A percentile compares a stretch with the other conserved stretches of the same genome.
Conservation (phyloP, 768 basidiomycete genomes). For the Hygrocybe coccinea region DNA sequence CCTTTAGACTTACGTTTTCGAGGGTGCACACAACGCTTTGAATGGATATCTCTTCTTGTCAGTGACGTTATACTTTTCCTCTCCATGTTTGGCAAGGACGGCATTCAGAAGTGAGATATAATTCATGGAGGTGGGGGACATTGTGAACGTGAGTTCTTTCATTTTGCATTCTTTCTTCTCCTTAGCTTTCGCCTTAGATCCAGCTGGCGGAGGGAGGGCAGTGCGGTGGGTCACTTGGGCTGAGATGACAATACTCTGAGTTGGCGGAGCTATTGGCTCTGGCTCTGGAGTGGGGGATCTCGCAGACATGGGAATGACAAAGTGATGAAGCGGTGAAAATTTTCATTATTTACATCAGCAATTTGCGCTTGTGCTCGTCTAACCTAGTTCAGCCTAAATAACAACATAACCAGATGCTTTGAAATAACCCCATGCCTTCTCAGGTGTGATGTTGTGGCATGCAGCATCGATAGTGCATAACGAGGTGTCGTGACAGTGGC, state of each 20-base stretch:
- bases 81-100: constrained; percentile 12
- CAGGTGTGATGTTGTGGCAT: constrained; percentile 12
- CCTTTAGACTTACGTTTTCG: not conserved
- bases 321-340: not conserved
- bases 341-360: not conserved
- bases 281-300: not conserved
- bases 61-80: constrained; percentile 9
- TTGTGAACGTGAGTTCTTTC: constrained; percentile 6
- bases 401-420: constrained; percentile 14
- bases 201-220: not conserved
- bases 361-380: not conserved
- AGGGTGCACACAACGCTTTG: constrained; percentile 4
- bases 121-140: not conserved
- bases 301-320: not conserved
- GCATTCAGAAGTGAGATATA: constrained; percentile 6
- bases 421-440: constrained; percentile 17
- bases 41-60: constrained; percentile 6
- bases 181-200: constrained; percentile 6
- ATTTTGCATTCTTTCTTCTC: constrained; percentile 11
- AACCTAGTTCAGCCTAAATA: constrained; percentile 7
- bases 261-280: not conserved
- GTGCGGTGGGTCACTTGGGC: not conserved
- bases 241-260: not conserved
- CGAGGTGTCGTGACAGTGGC: constrained; percentile 11
- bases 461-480: constrained; percentile 8